phyloP scores from a whole-genome alignment of 2,329 filamentous ascomycete species.

The Tolypocladium album region DNA sequence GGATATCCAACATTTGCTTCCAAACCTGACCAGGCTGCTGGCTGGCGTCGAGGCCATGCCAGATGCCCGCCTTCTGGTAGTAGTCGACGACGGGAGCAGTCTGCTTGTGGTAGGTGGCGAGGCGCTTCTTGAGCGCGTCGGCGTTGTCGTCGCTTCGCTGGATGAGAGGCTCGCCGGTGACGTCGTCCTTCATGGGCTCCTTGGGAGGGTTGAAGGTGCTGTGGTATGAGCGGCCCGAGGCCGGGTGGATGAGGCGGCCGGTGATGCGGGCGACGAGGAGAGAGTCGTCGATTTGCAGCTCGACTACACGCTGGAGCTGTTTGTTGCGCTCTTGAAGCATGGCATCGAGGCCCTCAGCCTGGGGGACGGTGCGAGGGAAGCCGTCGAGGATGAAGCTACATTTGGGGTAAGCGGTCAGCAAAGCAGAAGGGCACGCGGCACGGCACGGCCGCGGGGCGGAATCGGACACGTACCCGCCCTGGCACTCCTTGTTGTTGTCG shows the following conservation, averaged over 20 bases:
- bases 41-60: constrained; percentile 89
- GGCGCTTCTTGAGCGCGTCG: constrained; percentile 88
- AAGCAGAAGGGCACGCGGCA: constrained; percentile 5
- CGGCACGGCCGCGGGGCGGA: neutral
- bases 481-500: constrained; percentile 87
- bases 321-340: constrained; percentile 76
- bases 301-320: constrained; percentile 86
- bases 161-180: constrained; percentile 92
- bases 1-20: constrained; percentile 81
- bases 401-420: neutral
- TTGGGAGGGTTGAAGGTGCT: constrained; percentile 98
- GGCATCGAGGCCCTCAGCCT: constrained; percentile 86
- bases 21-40: constrained; percentile 94
- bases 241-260: constrained; percentile 88
- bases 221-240: constrained; percentile 94
- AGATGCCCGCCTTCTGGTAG: constrained; percentile 97
- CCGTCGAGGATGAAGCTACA: constrained; percentile 94
- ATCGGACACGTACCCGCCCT: constrained; percentile 65
- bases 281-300: constrained; percentile 92
- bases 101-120: constrained; percentile 88
- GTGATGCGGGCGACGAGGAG: constrained; percentile 94
- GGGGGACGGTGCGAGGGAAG: constrained; percentile 92
- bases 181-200: constrained; percentile 84
- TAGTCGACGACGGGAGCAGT: constrained; percentile 87
- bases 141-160: constrained; percentile 97